Conservation (phyloP, 2,329 filamentous ascomycete species). For the Claviceps monticola region DNA sequence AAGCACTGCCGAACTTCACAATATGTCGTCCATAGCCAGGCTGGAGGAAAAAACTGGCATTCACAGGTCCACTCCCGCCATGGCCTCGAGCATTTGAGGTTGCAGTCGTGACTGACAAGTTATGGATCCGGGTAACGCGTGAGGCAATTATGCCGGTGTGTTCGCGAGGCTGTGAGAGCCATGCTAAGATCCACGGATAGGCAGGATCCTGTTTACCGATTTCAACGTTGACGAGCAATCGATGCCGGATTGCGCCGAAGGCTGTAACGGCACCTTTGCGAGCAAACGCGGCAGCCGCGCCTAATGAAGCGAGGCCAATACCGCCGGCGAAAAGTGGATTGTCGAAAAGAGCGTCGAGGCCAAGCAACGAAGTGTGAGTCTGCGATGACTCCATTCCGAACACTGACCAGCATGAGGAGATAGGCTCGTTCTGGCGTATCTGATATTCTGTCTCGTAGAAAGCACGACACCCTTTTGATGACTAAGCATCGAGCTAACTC, state of each 20-base stretch:
- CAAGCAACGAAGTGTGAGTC: conserved; percentile 22
- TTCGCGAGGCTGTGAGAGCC: conserved; percentile 76
- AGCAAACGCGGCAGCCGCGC: conserved; percentile 65
- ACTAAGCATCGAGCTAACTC: not conserved
- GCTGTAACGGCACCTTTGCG: conserved; percentile 63
- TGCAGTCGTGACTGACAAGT: conserved; percentile 42
- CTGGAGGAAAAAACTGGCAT: conserved; percentile 75
- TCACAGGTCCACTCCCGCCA: conserved; percentile 48
- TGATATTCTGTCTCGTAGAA: not conserved
- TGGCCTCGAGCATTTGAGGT: conserved; percentile 46
- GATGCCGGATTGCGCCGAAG: conserved; percentile 62
- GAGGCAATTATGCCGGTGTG: conserved; percentile 44
- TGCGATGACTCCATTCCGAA: conserved; percentile 19
- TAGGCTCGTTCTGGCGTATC: not conserved
- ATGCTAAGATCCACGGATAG: conserved; percentile 87
- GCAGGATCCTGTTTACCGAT: conserved; percentile 89
- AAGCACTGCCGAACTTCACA: conserved; percentile 72
- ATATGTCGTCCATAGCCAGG: conserved; percentile 85
- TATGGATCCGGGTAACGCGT: conserved; percentile 44
- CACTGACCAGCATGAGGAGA: not conserved
- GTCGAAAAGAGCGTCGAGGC: conserved; percentile 45
- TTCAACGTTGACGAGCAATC: conserved; percentile 88
- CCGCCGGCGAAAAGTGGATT: conserved; percentile 57
- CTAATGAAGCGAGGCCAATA: conserved; percentile 81
- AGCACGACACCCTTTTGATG: not conserved